These are phyloP conservation scores for Cutaneotrichosporon mucoides DNA, from an alignment of 1,284 basidiomycete genomes.

Conservation along the genomic window DNA sequence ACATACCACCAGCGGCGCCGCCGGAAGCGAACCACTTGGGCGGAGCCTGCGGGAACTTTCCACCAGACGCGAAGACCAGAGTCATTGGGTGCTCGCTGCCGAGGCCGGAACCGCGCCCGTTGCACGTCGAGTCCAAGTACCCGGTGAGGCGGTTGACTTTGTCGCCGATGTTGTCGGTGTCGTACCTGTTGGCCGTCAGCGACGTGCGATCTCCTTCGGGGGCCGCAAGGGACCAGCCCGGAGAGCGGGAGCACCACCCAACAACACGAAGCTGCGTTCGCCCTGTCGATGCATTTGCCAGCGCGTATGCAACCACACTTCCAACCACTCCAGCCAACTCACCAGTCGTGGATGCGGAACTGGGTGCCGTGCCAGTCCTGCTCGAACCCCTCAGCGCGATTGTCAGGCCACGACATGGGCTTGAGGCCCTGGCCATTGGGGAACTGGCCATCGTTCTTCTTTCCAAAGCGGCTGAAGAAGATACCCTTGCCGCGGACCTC, in stretches of 20 bases:
- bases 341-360: slow-evolving; percentile 79
- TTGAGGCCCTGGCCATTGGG: slow-evolving; percentile 65
- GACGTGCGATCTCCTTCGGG: not conserved
- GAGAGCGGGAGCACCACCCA: too few species aligned
- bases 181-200: slow-evolving; percentile 11
- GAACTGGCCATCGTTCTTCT: slow-evolving; percentile 53
- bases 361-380: slow-evolving; percentile 59
- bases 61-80: slow-evolving; percentile 71
- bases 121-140: slow-evolving; percentile 23
- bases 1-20: slow-evolving; percentile 9
- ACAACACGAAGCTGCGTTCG: too few species aligned
- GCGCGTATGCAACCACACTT: too few species aligned
- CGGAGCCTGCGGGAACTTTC: slow-evolving; percentile 68
- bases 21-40: slow-evolving; percentile 57
- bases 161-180: slow-evolving; percentile 9
- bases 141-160: slow-evolving; percentile 54
- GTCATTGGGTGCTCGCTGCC: slow-evolving; percentile 48
- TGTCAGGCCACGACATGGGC: slow-evolving; percentile 76
- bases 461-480: slow-evolving; percentile 69
- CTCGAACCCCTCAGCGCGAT: slow-evolving; percentile 61
- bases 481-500: slow-evolving; percentile 78
- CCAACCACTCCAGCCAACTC: too few species aligned
- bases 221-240: too few species aligned
- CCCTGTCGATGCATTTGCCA: too few species aligned
- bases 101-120: slow-evolving; percentile 1